These are phyloP conservation scores for Ascomycota sp. DNA, from an alignment of 2,329 filamentous ascomycete species.

Conservation along the genomic window DNA sequence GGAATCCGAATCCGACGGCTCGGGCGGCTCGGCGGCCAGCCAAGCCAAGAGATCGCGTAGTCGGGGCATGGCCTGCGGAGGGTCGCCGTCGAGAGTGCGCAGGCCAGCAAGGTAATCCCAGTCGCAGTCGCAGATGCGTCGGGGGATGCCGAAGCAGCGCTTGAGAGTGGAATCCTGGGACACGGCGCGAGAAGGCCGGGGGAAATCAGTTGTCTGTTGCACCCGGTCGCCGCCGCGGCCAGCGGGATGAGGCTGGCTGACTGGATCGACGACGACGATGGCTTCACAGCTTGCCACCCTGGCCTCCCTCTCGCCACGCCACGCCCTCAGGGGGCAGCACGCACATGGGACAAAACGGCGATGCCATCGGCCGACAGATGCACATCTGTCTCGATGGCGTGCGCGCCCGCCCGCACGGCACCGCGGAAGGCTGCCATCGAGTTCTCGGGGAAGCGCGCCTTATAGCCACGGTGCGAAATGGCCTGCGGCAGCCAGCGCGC, in stretches of 20 bases:
- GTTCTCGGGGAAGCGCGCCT: conserved; percentile 65
- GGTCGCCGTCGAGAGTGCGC: too few relatives aligned
- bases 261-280: too few relatives aligned
- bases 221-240: too few relatives aligned
- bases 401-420: conserved; percentile 52
- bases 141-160: conserved; percentile 60
- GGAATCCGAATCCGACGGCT: too few relatives aligned
- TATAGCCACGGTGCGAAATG: conserved; percentile 65
- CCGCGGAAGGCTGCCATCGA: conserved; percentile 58
- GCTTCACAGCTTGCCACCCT: too few relatives aligned
- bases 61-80: too few relatives aligned
- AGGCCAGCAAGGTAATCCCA: conserved; percentile 55
- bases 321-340: too few relatives aligned
- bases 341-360: conserved; percentile 69
- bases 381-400: conserved; percentile 76
- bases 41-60: conserved; percentile 55
- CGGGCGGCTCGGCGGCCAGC: conserved; percentile 30
- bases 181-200: too few relatives aligned
- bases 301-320: too few relatives aligned
- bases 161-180: conserved; percentile 59
- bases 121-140: conserved; percentile 53
- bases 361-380: conserved; percentile 68
- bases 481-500: conserved; percentile 42
- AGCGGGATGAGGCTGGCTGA: too few relatives aligned
- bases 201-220: too few relatives aligned